Evolutionary conservation across 169 alveolate genomes (phyloP), one percentile per base, ranked within the genome.

Genomic region (Eimeria brunetti): DNA sequence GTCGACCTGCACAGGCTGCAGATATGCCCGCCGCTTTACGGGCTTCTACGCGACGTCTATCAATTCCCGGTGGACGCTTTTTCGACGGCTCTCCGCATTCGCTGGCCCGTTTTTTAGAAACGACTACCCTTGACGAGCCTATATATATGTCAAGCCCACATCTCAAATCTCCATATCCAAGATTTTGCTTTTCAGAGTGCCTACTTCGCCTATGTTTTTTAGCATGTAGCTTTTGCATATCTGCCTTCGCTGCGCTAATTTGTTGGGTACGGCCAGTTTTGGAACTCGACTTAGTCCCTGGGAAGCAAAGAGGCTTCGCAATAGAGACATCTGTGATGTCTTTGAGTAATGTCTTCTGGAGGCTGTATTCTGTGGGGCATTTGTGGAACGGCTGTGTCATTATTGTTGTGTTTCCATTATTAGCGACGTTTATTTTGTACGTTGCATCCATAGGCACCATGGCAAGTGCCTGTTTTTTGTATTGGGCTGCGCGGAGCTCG

Each of bases 201-300:
- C 49, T 56, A 49, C 60, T 85, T 8, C 76, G 92, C 44, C 22
- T 62, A 33, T 85, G 36, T 27, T 41, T 85, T 49, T 38, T 85
- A 38, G 80, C 80, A 36, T 38, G 69, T 12, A 51, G 64, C 69
- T 85, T 56, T 62, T 85, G 62, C 81, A 58, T 85, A 36, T 85
- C 80, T 38, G 51, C 80, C 4, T 85, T 85, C 9, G 58, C 92
- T 2, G 33, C 71, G 16, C 73, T 85, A 12, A 49, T 85, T n/a
- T 85, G 81, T 80, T 85, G 92, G 92, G 62, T 62, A 60, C 89
- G 78, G 90, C 95, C 89, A 33, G 36, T 91, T n/a, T 33, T 91
- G 84, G n/a, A 91, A 2, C 91, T 91, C 41, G 8, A 49, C 4
- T 41, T 91, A 30, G 83, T 83, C 44, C 85, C 88, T 0, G 95